phyloP scores from a whole-genome alignment of 306 rosid species.

The Lathyrus tuberosus region DNA sequence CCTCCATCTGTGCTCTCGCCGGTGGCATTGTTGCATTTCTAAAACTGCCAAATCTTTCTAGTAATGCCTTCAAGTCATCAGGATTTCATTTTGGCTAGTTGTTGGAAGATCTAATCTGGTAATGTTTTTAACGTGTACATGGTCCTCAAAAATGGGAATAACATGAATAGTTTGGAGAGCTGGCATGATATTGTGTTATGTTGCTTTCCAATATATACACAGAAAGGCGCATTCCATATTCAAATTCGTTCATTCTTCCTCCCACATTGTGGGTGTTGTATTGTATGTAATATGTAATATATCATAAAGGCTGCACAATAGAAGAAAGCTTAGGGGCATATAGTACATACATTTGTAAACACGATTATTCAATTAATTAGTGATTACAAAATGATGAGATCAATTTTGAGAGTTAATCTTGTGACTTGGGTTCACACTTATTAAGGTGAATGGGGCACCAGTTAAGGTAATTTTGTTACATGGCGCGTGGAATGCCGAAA shows the following conservation, averaged over 20 bases:
- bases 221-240: constrained; percentile 45
- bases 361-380: constrained; percentile 28
- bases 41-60: constrained; percentile 64
- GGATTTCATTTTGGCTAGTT: constrained; percentile 78
- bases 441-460: not conserved
- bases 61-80: constrained; percentile 58
- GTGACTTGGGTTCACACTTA: not conserved
- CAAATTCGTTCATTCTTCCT: constrained; percentile 68
- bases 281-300: constrained; percentile 51
- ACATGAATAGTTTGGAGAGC: constrained; percentile 38
- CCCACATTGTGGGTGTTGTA: constrained; percentile 51
- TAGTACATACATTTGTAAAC: constrained; percentile 32
- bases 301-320: constrained; percentile 27
- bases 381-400: constrained; percentile 32
- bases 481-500: too few relatives aligned
- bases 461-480: too few relatives aligned
- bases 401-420: constrained; percentile 29
- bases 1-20: constrained; percentile 73
- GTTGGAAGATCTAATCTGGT: constrained; percentile 19
- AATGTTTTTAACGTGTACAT: constrained; percentile 37
- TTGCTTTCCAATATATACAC: constrained; percentile 40
- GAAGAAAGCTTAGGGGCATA: constrained; percentile 45
- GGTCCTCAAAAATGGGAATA: constrained; percentile 40
- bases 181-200: constrained; percentile 34
- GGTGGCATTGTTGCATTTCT: constrained; percentile 74